Evolutionary conservation across 2,329 filamentous ascomycete species (phyloP), one percentile per base, ranked within the genome.

Genomic region (Cladosporium velox): DNA sequence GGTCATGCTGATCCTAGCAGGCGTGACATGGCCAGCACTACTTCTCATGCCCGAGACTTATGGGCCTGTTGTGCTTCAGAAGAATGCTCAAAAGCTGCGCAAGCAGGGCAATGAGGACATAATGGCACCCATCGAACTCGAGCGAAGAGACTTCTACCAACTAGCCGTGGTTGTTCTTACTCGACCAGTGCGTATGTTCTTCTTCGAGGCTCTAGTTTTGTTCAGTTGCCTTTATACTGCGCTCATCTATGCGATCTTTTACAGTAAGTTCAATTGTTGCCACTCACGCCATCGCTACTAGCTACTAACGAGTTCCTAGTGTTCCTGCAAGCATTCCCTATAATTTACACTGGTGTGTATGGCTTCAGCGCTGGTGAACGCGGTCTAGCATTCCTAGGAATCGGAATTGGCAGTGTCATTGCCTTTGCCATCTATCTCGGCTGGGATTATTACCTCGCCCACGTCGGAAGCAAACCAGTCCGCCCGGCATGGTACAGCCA

Each of bases 251-350:
- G 84, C 81, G 2, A 84, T 89, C 67, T 86, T 89, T 67, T 89
- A 87, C 81, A 91, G 72, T 72, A 58, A 69, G 72, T 69, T 47
- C 3, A 12, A 3, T 8, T 21, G 2, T 30, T 35, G 35, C 14
- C 26, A 18, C 24, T 24, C 24, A 24, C 24, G 24, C 24, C 24
- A 24, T 24, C 24, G 24, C 24, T 24, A 24, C 24, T 26, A 7
- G 3, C 4, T 8, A 26, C 44, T 65, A 47, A 68, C 59, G 34
- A 71, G 79, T 8, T 28, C 12, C n/a, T 55, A 72, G 72, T 93
- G 78, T 92, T 88, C 73, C 92, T 94, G 71, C 87, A 92, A 75
- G 89, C 90, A 1, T 93, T 89, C 75, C 88, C 75, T 74, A 86
- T 72, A 66, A 89, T 92, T 69, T 93, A 91, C 76, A 79, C 67